These are phyloP conservation scores for Xylaria sp. DNA, from an alignment of 2,329 filamentous ascomycete species.

Conservation along the genomic window DNA sequence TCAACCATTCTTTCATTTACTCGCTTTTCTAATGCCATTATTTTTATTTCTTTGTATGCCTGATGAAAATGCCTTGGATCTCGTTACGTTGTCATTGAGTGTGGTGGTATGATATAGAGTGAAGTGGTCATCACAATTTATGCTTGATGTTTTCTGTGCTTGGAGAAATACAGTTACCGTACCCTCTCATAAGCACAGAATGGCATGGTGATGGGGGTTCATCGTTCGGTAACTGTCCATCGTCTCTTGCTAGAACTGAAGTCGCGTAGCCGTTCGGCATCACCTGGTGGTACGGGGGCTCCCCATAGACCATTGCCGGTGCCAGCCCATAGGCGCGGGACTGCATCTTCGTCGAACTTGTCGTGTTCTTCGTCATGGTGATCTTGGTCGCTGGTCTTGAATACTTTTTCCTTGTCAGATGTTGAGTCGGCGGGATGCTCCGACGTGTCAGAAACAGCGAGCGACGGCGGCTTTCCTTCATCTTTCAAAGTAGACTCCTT, in stretches of 20 bases:
- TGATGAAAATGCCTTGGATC: conserved; percentile 9
- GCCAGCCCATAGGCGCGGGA: conserved; percentile 43
- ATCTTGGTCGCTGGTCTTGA: background rate
- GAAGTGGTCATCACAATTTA: background rate
- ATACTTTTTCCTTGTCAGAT: background rate
- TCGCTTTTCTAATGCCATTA: conserved; percentile 19
- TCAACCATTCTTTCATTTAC: background rate
- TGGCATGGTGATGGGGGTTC: conserved; percentile 8
- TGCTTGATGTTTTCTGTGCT: background rate
- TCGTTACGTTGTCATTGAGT: conserved; percentile 9
- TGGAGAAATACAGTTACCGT: too few species aligned
- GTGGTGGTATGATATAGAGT: background rate
- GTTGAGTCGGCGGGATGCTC: background rate
- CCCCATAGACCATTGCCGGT: conserved; percentile 48
- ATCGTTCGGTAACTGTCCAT: conserved; percentile 49
- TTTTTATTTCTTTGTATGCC: conserved; percentile 2
- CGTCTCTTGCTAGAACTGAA: conserved; percentile 46
- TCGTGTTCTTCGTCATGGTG: conserved; percentile 46
- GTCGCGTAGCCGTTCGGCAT: conserved; percentile 47
- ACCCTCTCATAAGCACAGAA: background rate
- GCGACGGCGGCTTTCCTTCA: conserved; percentile 8
- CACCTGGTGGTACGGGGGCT: conserved; percentile 45
- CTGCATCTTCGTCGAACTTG: conserved; percentile 41
- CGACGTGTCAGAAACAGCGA: background rate
- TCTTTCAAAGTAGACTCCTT: conserved; percentile 40